A percentile compares a stretch with the other conserved stretches of the same genome.
These are phyloP conservation scores for Clarireedia homoeocarpa DNA, from an alignment of 2,329 filamentous ascomycete species.

Conservation along the genomic window DNA sequence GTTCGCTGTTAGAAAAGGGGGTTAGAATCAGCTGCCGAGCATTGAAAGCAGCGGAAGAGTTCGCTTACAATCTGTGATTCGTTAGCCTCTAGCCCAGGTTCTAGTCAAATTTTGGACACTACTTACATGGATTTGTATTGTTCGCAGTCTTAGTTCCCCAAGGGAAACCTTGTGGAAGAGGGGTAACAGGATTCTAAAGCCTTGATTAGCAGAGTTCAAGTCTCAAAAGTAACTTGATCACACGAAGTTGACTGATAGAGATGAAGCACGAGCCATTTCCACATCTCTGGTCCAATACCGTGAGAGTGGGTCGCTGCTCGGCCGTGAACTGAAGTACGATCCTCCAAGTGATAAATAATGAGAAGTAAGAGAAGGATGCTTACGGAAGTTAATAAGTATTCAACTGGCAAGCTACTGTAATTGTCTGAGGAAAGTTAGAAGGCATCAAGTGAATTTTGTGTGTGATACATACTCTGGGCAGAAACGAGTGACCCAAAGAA, in stretches of 20 bases:
- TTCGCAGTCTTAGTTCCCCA: slow-evolving; percentile 41
- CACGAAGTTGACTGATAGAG: not conserved
- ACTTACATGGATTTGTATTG: slow-evolving; percentile 30
- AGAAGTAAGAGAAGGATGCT: not conserved
- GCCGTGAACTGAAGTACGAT: not conserved
- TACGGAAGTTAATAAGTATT: not conserved
- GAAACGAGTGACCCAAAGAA: slow-evolving; percentile 7
- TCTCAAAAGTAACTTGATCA: too few relatives aligned
- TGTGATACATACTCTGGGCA: slow-evolving; percentile 8
- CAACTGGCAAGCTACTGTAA: not conserved
- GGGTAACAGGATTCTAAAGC: slow-evolving; percentile 15
- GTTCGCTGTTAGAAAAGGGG: not conserved
- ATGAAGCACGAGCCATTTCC: not conserved
- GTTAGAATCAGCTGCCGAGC: not conserved
- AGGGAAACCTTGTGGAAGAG: slow-evolving; percentile 41
- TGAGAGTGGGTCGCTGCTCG: not conserved
- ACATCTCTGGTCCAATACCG: not conserved
- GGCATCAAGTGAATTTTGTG: not conserved
- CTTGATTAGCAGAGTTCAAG: not conserved
- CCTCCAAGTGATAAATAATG: not conserved
- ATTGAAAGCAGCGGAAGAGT: not conserved
- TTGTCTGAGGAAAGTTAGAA: not conserved
- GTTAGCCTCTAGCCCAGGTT: not conserved
- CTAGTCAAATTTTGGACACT: not conserved
- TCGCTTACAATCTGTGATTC: slow-evolving; percentile 11